Evolutionary conservation across 768 basidiomycete species (phyloP).

Genomic region (Phaeotremella fagi): DNA sequence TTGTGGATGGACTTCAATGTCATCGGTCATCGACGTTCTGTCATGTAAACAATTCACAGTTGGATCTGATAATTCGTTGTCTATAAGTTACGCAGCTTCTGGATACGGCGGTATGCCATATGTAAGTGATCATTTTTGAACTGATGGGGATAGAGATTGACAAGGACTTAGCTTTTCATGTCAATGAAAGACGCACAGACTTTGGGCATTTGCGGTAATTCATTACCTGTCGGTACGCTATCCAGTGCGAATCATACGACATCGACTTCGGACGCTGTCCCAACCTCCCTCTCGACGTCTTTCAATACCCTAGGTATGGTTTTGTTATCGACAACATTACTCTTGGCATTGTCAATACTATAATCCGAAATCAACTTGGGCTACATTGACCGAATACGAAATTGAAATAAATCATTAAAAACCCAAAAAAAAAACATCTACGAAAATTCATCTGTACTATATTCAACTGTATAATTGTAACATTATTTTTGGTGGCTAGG

Average conservation of each 20-base stretch:
- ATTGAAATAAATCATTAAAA: background rate
- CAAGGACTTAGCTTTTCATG: conserved; percentile 18
- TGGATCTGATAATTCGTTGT: conserved; percentile 32
- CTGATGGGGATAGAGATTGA: background rate
- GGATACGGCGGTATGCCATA: conserved; percentile 44
- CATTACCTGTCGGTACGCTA: conserved; percentile 11
- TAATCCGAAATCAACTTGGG: no score
- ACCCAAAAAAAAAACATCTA: background rate
- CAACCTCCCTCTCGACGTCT: background rate
- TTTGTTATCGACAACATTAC: background rate
- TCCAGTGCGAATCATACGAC: conserved; percentile 11
- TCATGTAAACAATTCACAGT: conserved; percentile 34
- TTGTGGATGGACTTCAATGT: conserved; percentile 32
- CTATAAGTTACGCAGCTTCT: conserved; percentile 35
- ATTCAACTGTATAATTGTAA: no score
- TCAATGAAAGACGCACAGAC: conserved; percentile 20
- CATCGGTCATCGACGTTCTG: conserved; percentile 40
- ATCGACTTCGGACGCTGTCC: background rate
- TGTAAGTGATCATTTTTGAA: conserved; percentile 16
- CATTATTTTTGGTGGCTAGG: no score
- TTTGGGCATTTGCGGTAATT: conserved; percentile 24
- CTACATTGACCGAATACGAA: no score
- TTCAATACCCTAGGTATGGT: no score
- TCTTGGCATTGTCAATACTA: background rate
- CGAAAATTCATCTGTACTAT: no score